Percentiles rank a stretch among this genome's conserved stretches.
These are phyloP conservation scores for Nothophaeocryptopus gaeumannii DNA, from an alignment of 2,329 filamentous ascomycete genomes.

Conservation along the genomic window DNA sequence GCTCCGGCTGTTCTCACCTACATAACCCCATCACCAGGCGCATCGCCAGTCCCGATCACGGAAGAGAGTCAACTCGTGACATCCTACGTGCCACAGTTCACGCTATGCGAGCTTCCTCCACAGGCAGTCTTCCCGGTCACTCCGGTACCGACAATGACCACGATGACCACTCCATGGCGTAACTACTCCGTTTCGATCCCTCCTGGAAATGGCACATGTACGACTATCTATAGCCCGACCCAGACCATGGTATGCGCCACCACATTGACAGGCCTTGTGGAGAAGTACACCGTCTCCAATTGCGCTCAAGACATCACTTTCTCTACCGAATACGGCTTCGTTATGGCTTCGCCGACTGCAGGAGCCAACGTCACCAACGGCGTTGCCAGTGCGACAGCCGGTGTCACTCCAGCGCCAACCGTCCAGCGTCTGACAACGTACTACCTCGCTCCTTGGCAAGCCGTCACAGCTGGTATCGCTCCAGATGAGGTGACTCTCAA, in stretches of 20 bases:
- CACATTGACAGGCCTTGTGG: slow-evolving; percentile 41
- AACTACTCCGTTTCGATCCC: slow-evolving; percentile 38
- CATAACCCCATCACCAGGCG: slow-evolving; percentile 44
- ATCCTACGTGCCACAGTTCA: slow-evolving; percentile 43
- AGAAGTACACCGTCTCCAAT: slow-evolving; percentile 41
- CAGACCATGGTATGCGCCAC: slow-evolving; percentile 46
- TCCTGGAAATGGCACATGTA: slow-evolving; percentile 38
- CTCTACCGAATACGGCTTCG: slow-evolving; percentile 45
- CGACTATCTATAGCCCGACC: slow-evolving; percentile 41
- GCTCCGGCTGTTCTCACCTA: slow-evolving; percentile 34
- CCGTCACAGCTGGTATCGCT: slow-evolving; percentile 38
- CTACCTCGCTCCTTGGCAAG: slow-evolving; percentile 46
- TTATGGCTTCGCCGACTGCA: slow-evolving; percentile 39
- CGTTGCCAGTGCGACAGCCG: slow-evolving; percentile 8
- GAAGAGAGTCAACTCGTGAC: slow-evolving; percentile 44
- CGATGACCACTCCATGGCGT: slow-evolving; percentile 35
- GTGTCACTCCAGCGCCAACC: slow-evolving; percentile 39
- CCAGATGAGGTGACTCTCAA: slow-evolving; percentile 43
- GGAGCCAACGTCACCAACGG: slow-evolving; percentile 10
- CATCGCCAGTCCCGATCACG: slow-evolving; percentile 41
- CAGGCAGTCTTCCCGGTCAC: slow-evolving; percentile 35
- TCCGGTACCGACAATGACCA: slow-evolving; percentile 29
- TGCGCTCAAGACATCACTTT: slow-evolving; percentile 48
- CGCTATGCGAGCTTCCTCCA: slow-evolving; percentile 42
- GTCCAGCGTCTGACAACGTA: slow-evolving; percentile 43